These are phyloP conservation scores for Dioszegia hungarica DNA, from an alignment of 768 basidiomycete genomes.

Conservation along the genomic window DNA sequence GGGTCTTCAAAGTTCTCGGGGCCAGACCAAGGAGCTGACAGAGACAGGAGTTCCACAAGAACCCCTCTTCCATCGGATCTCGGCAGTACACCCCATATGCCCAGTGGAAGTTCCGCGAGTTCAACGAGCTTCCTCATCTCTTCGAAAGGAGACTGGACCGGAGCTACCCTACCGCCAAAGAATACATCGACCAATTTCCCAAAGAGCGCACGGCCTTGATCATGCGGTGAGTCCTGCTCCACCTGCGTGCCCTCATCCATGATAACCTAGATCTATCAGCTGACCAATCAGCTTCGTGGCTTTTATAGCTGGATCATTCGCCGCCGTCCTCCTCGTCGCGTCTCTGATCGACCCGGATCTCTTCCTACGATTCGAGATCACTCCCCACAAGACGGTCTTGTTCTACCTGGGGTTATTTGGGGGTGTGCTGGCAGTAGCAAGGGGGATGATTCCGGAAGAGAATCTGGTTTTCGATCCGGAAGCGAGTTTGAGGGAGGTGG, in stretches of 20 bases:
- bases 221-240: constrained; percentile 63
- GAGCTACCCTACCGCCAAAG: constrained; percentile 81
- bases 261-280: too few relatives aligned
- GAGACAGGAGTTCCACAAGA: constrained; percentile 91
- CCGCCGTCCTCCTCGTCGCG: constrained; percentile 85
- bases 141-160: constrained; percentile 80
- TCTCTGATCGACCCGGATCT: constrained; percentile 90
- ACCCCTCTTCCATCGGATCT: constrained; percentile 88
- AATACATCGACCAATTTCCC: constrained; percentile 97
- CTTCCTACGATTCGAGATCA: constrained; percentile 90
- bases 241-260: too few relatives aligned
- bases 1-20: too few relatives aligned
- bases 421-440: constrained; percentile 75
- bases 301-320: constrained; percentile 93
- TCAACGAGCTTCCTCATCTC: constrained; percentile 93
- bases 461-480: constrained; percentile 92
- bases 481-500: constrained; percentile 82
- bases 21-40: neutral
- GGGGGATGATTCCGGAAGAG: constrained; percentile 95
- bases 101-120: constrained; percentile 98
- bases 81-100: constrained; percentile 91
- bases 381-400: constrained; percentile 81
- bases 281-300: constrained; percentile 70
- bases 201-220: constrained; percentile 86
- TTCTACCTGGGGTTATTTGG: constrained; percentile 91